Conservation (phyloP, 805 yeast species). For the Lachancea sp. region DNA sequence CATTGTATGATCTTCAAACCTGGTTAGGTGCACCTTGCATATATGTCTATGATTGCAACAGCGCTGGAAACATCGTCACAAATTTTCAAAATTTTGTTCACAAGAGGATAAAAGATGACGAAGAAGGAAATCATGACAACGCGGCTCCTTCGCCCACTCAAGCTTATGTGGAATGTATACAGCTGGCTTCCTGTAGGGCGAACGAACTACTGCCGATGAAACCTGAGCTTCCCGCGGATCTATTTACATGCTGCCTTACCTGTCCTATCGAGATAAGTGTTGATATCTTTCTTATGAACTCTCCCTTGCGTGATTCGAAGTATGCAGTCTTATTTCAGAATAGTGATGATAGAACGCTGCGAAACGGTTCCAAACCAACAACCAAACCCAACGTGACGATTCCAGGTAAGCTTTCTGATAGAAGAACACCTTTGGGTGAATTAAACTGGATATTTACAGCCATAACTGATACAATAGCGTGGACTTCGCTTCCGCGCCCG, state of each 20-base stretch:
- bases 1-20: slow-evolving; percentile 87
- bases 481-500: slow-evolving; percentile 86
- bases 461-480: slow-evolving; percentile 94
- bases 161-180: slow-evolving; percentile 77
- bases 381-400: slow-evolving; percentile 46
- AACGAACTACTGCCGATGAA: slow-evolving; percentile 86
- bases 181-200: slow-evolving; percentile 84
- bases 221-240: slow-evolving; percentile 92
- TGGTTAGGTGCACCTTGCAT: slow-evolving; percentile 98
- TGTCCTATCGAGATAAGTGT: slow-evolving; percentile 93
- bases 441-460: slow-evolving; percentile 97
- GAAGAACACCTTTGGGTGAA: slow-evolving; percentile 94
- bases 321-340: slow-evolving; percentile 37
- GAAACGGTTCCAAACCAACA: slow-evolving; percentile 15
- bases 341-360: slow-evolving; percentile 23
- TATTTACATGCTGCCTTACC: slow-evolving; percentile 91
- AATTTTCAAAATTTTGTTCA: slow-evolving; percentile 88
- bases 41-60: slow-evolving; percentile 88
- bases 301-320: slow-evolving; percentile 48
- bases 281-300: slow-evolving; percentile 84
- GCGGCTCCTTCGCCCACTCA: slow-evolving; percentile 39
- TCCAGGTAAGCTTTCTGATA: slow-evolving; percentile 86
- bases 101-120: slow-evolving; percentile 81
- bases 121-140: slow-evolving; percentile 44
- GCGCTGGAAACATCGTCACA: slow-evolving; percentile 87